phyloP scores from a whole-genome alignment of 768 basidiomycete genomes.

The Xerocomus potaroensis region DNA sequence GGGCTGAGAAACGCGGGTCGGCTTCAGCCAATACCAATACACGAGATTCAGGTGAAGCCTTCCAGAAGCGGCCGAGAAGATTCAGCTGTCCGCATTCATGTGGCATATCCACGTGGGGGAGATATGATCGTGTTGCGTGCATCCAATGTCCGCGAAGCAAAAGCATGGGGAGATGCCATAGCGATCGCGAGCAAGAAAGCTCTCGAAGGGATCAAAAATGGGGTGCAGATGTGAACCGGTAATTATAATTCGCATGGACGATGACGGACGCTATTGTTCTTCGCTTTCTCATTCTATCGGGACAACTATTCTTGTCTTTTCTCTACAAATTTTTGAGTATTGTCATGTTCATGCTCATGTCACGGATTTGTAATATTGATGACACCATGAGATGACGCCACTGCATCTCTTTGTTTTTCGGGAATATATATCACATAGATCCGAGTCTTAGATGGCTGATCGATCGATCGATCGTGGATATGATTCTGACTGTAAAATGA shows the following conservation, averaged over 20 bases:
- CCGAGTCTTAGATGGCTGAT: no score
- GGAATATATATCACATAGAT: no score
- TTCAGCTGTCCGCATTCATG: slow-evolving; percentile 56
- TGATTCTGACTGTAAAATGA: no score
- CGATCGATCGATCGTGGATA: no score
- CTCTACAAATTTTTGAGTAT: no score
- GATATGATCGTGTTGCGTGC: slow-evolving; percentile 63
- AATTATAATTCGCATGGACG: not conserved
- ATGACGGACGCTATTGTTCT: not conserved
- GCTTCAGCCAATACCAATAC: slow-evolving; percentile 66
- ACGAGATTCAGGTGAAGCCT: slow-evolving; percentile 58
- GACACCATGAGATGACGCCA: no score
- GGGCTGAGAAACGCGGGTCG: not conserved
- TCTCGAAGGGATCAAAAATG: slow-evolving; percentile 6
- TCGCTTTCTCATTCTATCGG: not conserved
- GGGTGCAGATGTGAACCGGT: not conserved
- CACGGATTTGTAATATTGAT: no score
- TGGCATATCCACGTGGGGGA: slow-evolving; percentile 71
- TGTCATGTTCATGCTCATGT: no score
- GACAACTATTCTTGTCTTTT: no score
- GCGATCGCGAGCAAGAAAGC: slow-evolving; percentile 13
- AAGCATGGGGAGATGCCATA: slow-evolving; percentile 47
- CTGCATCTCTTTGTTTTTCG: no score
- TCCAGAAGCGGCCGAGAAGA: slow-evolving; percentile 57
- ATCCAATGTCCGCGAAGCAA: slow-evolving; percentile 53